phyloP scores from a whole-genome alignment of 164 flowering plant species.

The Nelumbo lutea region DNA sequence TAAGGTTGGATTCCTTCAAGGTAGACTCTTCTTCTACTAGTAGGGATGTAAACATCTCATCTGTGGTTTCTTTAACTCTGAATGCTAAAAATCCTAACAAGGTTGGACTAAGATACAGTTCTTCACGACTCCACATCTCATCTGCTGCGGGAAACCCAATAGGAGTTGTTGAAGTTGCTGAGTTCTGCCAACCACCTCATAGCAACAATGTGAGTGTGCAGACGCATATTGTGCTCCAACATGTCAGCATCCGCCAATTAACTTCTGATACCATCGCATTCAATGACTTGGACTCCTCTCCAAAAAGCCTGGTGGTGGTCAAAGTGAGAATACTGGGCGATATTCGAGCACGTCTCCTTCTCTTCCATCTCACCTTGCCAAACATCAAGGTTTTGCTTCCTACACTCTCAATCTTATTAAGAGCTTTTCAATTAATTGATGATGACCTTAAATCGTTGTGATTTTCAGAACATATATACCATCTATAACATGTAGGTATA shows the following conservation, averaged over 20 bases:
- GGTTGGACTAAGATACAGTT: slow-evolving; percentile 30
- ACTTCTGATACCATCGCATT: neutral
- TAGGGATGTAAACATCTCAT: slow-evolving; percentile 26
- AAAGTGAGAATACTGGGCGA: slow-evolving; percentile 35
- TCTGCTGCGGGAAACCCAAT: slow-evolving; percentile 25
- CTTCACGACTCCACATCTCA: slow-evolving; percentile 26
- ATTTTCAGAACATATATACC: no score
- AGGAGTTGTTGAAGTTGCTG: slow-evolving; percentile 33
- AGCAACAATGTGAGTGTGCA: slow-evolving; percentile 37
- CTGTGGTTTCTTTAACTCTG: slow-evolving; percentile 26
- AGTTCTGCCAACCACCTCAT: slow-evolving; percentile 41
- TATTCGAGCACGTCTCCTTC: slow-evolving; percentile 23
- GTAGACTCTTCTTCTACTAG: slow-evolving; percentile 13
- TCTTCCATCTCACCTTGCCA: slow-evolving; percentile 27
- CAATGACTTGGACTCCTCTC: neutral
- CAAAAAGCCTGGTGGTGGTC: slow-evolving; percentile 3
- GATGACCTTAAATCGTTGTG: no score
- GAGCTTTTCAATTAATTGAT: neutral
- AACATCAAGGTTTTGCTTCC: slow-evolving; percentile 35
- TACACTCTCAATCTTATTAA: neutral
- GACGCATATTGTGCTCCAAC: slow-evolving; percentile 18
- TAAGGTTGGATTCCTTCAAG: slow-evolving; percentile 27
- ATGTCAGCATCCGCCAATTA: slow-evolving; percentile 24
- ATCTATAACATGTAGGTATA: no score
- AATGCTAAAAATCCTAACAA: slow-evolving; percentile 44